phyloP scores from a whole-genome alignment of 1,284 basidiomycete species.

The Tylopilus sp. region DNA sequence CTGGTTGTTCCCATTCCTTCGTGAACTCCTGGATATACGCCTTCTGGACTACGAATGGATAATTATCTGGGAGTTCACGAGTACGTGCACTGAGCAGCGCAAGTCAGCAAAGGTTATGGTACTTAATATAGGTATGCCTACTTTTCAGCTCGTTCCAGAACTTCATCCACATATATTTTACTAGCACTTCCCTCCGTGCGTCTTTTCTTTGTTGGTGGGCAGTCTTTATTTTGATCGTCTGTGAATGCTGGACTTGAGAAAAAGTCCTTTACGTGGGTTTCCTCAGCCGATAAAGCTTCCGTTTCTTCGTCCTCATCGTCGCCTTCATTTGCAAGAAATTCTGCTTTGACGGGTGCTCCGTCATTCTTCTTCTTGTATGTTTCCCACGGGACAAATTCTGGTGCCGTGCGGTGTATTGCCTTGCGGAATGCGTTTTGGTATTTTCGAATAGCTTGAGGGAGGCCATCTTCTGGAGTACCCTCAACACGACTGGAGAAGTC shows the following conservation, averaged over 20 bases:
- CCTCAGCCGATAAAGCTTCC: slow-evolving; percentile 33
- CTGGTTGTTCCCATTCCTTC: slow-evolving; percentile 60
- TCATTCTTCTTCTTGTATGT: slow-evolving; percentile 7
- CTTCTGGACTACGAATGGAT: slow-evolving; percentile 69
- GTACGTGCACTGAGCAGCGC: slow-evolving; percentile 61
- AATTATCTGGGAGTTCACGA: slow-evolving; percentile 71
- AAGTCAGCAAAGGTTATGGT: no score
- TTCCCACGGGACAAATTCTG: slow-evolving; percentile 51
- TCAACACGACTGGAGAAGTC: slow-evolving; percentile 58
- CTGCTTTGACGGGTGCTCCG: slow-evolving; percentile 12
- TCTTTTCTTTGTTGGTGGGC: neutral
- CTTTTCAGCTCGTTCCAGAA: slow-evolving; percentile 58
- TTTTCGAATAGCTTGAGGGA: slow-evolving; percentile 63
- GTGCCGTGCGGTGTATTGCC: slow-evolving; percentile 63
- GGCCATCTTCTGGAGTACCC: slow-evolving; percentile 61
- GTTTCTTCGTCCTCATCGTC: slow-evolving; percentile 20
- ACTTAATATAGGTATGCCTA: slow-evolving; percentile 27
- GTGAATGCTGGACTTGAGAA: no score
- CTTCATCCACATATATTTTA: slow-evolving; percentile 66
- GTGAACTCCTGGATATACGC: slow-evolving; percentile 58
- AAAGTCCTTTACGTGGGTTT: no score
- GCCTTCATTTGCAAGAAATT: slow-evolving; percentile 53
- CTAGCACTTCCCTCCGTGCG: neutral
- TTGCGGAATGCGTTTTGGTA: slow-evolving; percentile 57
- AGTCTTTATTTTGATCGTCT: neutral